These are phyloP conservation scores for Citeromyces nyonsensis DNA, from an alignment of 805 yeast species.

Conservation along the genomic window DNA sequence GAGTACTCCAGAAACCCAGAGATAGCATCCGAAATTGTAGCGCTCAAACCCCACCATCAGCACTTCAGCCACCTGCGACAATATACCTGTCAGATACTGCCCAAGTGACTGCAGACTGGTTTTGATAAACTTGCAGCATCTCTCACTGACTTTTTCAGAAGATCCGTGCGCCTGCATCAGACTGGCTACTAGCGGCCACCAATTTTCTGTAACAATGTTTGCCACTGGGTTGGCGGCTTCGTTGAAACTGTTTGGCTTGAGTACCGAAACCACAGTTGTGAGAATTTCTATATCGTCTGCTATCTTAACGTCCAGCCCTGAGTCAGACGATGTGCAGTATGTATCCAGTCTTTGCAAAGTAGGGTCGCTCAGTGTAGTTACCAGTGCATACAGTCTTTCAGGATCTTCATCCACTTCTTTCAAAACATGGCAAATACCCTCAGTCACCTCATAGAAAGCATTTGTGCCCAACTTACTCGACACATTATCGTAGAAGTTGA, in stretches of 20 bases:
- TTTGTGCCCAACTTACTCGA: constrained; percentile 36
- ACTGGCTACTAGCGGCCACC: constrained; percentile 40
- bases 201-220: constrained; percentile 30
- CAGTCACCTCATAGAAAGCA: constrained; percentile 67
- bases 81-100: constrained; percentile 36
- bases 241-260: constrained; percentile 28
- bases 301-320: constrained; percentile 16
- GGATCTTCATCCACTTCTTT: constrained; percentile 30
- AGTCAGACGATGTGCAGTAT: neutral
- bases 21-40: constrained; percentile 65
- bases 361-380: constrained; percentile 54
- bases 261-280: constrained; percentile 39
- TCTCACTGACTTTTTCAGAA: constrained; percentile 54
- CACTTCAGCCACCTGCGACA: constrained; percentile 49
- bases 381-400: constrained; percentile 33
- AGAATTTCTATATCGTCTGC: constrained; percentile 68
- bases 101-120: constrained; percentile 49
- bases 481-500: constrained; percentile 51
- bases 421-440: constrained; percentile 80
- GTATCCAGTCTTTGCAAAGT: constrained; percentile 25
- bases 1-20: constrained; percentile 81
- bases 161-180: constrained; percentile 40
- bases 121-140: constrained; percentile 54
- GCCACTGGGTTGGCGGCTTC: constrained; percentile 31
- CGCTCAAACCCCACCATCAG: constrained; percentile 56